Evolutionary conservation across 257 asterid genomes (phyloP).

Genomic region (Nicotiana obtusifolia): DNA sequence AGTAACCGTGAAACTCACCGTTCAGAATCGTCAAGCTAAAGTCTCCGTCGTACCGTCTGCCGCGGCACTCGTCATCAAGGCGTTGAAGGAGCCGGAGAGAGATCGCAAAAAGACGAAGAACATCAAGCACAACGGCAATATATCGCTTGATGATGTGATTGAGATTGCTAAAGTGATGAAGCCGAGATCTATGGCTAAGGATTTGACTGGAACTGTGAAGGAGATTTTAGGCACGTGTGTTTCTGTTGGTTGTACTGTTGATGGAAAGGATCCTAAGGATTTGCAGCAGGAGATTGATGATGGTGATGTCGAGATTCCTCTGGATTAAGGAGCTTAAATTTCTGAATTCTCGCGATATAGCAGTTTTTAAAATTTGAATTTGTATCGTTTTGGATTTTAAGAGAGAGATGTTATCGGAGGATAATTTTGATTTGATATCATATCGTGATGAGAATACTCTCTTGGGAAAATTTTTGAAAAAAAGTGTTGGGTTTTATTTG

Average conservation of each 20-base stretch:
- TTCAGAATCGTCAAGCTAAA: conserved; percentile 65
- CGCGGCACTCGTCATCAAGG: conserved; percentile 66
- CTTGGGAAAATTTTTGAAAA: not conserved
- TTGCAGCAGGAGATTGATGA: conserved; percentile 62
- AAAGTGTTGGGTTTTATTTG: not conserved
- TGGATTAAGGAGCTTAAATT: conserved; percentile 23
- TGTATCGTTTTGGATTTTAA: not conserved
- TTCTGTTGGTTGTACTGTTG: conserved; percentile 75
- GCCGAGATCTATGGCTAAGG: conserved; percentile 66
- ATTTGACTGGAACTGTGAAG: conserved; percentile 56
- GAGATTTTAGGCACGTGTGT: conserved; percentile 77
- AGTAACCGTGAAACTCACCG: conserved; percentile 59
- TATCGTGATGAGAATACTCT: not conserved
- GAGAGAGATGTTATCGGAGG: not conserved
- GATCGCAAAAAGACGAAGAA: conserved; percentile 67
- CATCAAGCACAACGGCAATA: conserved; percentile 58
- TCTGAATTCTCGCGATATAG: not conserved
- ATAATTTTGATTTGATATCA: not conserved
- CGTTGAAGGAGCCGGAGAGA: conserved; percentile 68
- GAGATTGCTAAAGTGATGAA: conserved; percentile 64
- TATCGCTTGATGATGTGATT: conserved; percentile 50
- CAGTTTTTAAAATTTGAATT: not conserved
- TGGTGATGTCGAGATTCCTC: conserved; percentile 57
- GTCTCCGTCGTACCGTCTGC: conserved; percentile 71
- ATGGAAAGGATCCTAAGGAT: conserved; percentile 71